Percentiles rank a stretch among this genome's conserved stretches.
These are phyloP conservation scores for Clarireedia homoeocarpa DNA, from an alignment of 2,329 filamentous ascomycete species.

Conservation along the genomic window DNA sequence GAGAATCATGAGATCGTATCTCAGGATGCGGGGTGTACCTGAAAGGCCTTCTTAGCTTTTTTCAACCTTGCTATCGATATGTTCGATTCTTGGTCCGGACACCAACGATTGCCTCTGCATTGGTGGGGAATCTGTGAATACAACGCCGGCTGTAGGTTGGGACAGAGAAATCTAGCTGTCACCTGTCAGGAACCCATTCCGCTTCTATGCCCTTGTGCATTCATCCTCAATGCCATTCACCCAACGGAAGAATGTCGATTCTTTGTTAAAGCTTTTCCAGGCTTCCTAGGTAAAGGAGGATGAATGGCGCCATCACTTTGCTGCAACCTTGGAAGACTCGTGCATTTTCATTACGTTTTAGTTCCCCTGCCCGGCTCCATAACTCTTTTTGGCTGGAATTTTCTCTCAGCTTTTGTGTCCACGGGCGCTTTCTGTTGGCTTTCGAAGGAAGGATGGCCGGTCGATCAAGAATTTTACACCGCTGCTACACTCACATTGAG, in stretches of 20 bases:
- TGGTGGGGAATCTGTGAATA: too few species aligned
- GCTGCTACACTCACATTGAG: neutral
- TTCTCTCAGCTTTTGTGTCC: neutral
- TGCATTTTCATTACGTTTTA: conserved; percentile 10
- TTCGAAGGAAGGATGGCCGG: neutral
- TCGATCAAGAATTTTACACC: neutral
- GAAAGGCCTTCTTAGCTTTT: too few species aligned
- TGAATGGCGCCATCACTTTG: conserved; percentile 4
- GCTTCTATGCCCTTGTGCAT: too few species aligned
- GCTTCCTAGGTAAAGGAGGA: neutral
- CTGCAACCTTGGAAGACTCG: neutral
- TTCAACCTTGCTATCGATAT: too few species aligned
- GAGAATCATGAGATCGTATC: too few species aligned
- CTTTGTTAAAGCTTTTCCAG: neutral
- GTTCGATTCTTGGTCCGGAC: too few species aligned
- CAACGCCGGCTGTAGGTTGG: too few species aligned
- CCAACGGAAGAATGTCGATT: neutral
- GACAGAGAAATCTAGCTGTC: too few species aligned
- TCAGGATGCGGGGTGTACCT: too few species aligned
- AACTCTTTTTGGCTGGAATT: neutral
- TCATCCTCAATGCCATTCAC: neutral
- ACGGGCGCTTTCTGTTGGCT: conserved; percentile 2
- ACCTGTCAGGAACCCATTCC: too few species aligned
- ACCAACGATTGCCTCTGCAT: too few species aligned
- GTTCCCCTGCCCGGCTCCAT: conserved; percentile 2